Evolutionary conservation across 257 asterid genomes (phyloP).

Genomic region (Datura wrightii): DNA sequence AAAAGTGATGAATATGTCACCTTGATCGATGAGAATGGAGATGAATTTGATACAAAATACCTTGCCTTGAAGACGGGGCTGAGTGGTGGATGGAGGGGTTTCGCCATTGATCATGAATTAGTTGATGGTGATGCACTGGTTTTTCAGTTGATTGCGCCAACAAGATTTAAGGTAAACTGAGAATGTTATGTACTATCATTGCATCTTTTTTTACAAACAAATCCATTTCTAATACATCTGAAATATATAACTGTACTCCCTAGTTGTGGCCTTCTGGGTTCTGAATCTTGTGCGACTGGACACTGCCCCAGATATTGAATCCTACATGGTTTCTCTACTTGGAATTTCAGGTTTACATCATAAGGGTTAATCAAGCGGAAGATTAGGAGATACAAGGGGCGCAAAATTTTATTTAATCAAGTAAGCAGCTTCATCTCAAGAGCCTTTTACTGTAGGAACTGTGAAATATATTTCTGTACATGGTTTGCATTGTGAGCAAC

Average conservation of each 20-base stretch:
- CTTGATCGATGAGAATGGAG: constrained; percentile 60
- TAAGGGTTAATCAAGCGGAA: constrained; percentile 50
- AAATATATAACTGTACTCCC: not conserved
- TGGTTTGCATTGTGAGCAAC: not conserved
- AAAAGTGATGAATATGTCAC: constrained; percentile 38
- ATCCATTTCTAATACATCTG: not conserved
- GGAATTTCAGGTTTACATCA: constrained; percentile 52
- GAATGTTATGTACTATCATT: not conserved
- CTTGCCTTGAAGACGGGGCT: constrained; percentile 57
- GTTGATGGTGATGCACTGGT: constrained; percentile 72
- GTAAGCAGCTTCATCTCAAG: constrained; percentile 15
- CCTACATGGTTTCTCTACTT: not conserved
- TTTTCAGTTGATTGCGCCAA: constrained; percentile 55
- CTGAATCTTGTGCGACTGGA: not conserved
- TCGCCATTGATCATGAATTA: constrained; percentile 56
- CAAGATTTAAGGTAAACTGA: constrained; percentile 56
- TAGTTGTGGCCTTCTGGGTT: not conserved
- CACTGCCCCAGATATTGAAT: no score
- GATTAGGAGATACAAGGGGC: constrained; percentile 28
- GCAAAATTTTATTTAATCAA: not conserved
- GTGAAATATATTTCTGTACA: not conserved
- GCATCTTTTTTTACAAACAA: not conserved
- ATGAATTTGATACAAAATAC: constrained; percentile 47
- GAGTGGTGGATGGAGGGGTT: constrained; percentile 85
- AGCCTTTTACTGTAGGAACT: not conserved